These are phyloP conservation scores for Henningerozyma blattae DNA, from an alignment of 805 yeast genomes.

Conservation along the genomic window DNA sequence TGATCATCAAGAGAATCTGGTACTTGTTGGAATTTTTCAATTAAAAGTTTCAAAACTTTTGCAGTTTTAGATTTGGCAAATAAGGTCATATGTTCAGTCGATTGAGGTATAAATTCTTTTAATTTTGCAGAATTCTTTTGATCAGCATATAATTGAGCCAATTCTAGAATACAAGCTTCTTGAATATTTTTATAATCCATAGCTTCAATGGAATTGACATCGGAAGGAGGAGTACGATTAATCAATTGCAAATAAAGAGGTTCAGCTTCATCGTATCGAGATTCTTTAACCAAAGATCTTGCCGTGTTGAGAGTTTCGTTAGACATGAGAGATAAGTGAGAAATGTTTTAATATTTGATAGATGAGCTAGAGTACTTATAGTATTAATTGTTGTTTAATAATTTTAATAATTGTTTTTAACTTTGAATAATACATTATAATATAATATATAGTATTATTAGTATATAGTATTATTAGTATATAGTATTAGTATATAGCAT, in stretches of 20 bases:
- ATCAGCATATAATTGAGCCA: slow-evolving; percentile 59
- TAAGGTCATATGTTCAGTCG: slow-evolving; percentile 59
- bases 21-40: slow-evolving; percentile 62
- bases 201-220: slow-evolving; percentile 1
- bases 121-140: slow-evolving; percentile 36
- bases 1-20: slow-evolving; percentile 57
- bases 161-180: slow-evolving; percentile 61
- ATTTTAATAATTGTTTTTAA: too few species aligned
- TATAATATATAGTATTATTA: too few species aligned
- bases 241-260: slow-evolving; percentile 42
- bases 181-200: slow-evolving; percentile 34
- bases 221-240: slow-evolving; percentile 9
- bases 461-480: too few species aligned
- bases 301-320: too few species aligned
- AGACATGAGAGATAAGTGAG: too few species aligned
- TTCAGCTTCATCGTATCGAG: slow-evolving; percentile 49
- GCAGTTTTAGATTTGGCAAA: slow-evolving; percentile 94
- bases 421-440: too few species aligned
- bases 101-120: slow-evolving; percentile 47
- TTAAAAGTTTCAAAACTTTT: slow-evolving; percentile 69
- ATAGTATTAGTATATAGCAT: too few species aligned
- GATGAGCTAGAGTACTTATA: too few species aligned
- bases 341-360: too few species aligned
- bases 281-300: slow-evolving; percentile 40
- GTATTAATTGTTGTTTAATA: too few species aligned